Evolutionary conservation across 2,329 filamentous ascomycete species (phyloP), one percentile per base, ranked within the genome.

Genomic region (Tolypocladium sp.): DNA sequence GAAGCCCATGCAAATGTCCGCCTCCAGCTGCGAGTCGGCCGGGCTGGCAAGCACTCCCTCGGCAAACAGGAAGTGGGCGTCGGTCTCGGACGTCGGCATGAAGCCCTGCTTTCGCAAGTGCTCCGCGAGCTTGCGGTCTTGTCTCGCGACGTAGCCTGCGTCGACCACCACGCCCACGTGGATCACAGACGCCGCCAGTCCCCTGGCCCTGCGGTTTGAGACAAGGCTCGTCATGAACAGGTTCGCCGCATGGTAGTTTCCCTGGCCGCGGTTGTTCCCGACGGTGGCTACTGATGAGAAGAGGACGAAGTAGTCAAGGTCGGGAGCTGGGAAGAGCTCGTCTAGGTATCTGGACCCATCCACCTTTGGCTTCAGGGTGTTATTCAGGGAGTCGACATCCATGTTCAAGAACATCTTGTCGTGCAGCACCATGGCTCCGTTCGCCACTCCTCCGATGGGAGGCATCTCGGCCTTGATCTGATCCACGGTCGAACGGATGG

Each of bases 241-340:
- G 61, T 76, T 76, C 3, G 70, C 73, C 5, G 75, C 73, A 2
- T 66, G 63, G 56, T 79, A 79, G 27, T 64, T 68, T 10, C 65
- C 62, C 58, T 78, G 77, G 1, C 74, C 74, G 2, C 58, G 55
- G 53, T 73, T 73, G 0, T 76, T 77, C 0, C 68, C 64, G 0
- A 76, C 65, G 5, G 57, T 65, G 6, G 70, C 61, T 1, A 73
- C 60, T 0, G 77, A 79, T 1, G 72, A 75, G 46, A 78, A 72
- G 30, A 75, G 62, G 13, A 79, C 65, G 63, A 80, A 77, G 57
- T 77, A 77, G 52, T 76, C 74, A 0, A 77, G 68, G 8, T 66
- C 55, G 0, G 58, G 54, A 1, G 69, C 61, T 10, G 59, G 40
- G 56, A 75, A 73, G 0, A 73, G 56, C 2, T 69, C 63, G 10